Evolutionary conservation across 1,139 yeast genomes (phyloP).

Genomic region (Petasospora rhodanensis): DNA sequence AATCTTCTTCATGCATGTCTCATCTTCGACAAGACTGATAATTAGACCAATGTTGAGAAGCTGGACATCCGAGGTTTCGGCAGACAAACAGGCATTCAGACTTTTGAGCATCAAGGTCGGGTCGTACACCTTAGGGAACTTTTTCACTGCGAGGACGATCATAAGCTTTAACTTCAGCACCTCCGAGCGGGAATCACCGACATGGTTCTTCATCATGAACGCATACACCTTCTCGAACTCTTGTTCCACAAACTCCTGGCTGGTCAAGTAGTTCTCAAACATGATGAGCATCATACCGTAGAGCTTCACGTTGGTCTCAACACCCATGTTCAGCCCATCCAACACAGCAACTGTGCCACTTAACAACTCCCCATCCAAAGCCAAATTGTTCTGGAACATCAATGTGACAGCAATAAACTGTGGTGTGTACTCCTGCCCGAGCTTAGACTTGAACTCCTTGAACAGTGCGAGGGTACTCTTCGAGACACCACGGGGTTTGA

Average conservation of each 20-base stretch:
- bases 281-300: slow-evolving; percentile 8
- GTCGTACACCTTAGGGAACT: slow-evolving; percentile 2
- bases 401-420: slow-evolving; percentile 7
- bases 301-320: not conserved
- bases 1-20: slow-evolving; percentile 1
- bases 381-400: slow-evolving; percentile 4
- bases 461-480: slow-evolving; percentile 3
- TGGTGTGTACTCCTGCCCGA: slow-evolving; percentile 6
- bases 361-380: not conserved
- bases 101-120: not conserved
- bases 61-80: slow-evolving; percentile 7
- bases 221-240: not conserved
- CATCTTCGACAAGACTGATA: slow-evolving; percentile 10
- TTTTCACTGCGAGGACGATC: slow-evolving; percentile 9
- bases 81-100: not conserved
- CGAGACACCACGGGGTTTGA: not conserved
- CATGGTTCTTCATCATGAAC: not conserved
- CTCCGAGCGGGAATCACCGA: slow-evolving; percentile 1
- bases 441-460: slow-evolving; percentile 5
- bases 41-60: slow-evolving; percentile 10
- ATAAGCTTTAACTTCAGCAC: slow-evolving; percentile 5
- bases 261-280: slow-evolving; percentile 5
- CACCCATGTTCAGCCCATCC: not conserved
- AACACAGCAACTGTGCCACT: not conserved
- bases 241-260: not conserved